Conservation (phyloP, 2,329 filamentous ascomycete genomes). For the Epichloe uncinata region DNA sequence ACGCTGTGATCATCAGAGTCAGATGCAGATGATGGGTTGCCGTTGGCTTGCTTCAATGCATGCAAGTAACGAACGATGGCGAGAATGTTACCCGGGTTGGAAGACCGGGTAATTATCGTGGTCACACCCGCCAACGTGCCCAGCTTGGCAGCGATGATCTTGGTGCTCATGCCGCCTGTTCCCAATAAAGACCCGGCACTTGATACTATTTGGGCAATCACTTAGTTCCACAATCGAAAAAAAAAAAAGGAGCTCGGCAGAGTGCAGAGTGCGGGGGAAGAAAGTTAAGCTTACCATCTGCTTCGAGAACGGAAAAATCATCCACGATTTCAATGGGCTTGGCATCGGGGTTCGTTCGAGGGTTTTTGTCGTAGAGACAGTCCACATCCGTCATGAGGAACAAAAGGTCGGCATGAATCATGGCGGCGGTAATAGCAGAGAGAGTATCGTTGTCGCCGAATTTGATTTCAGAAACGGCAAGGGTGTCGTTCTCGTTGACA, state of each 20-base stretch:
- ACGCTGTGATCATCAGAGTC: slow-evolving; percentile 12
- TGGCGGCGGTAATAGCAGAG: slow-evolving; percentile 89
- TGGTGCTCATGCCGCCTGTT: slow-evolving; percentile 95
- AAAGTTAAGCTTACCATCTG: slow-evolving; percentile 46
- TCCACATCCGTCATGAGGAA: slow-evolving; percentile 99
- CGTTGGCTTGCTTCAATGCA: slow-evolving; percentile 10
- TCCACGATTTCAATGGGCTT: slow-evolving; percentile 84
- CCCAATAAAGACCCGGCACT: slow-evolving; percentile 78
- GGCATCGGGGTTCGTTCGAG: slow-evolving; percentile 71
- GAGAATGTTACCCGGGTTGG: slow-evolving; percentile 82
- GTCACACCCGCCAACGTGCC: slow-evolving; percentile 92
- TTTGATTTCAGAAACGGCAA: slow-evolving; percentile 96
- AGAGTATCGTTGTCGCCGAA: slow-evolving; percentile 98
- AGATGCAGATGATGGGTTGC: slow-evolving; percentile 1
- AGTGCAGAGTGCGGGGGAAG: background rate
- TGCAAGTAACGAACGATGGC: slow-evolving; percentile 77
- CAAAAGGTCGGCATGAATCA: slow-evolving; percentile 92
- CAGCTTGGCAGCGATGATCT: slow-evolving; percentile 84
- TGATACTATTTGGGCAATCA: slow-evolving; percentile 44
- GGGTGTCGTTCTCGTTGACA: slow-evolving; percentile 96
- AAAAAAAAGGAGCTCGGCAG: background rate
- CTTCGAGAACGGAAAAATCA: slow-evolving; percentile 69
- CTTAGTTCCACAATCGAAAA: slow-evolving; percentile 8
- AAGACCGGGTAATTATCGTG: slow-evolving; percentile 87
- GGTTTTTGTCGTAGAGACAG: slow-evolving; percentile 93